A percentile compares a stretch with the other conserved stretches of the same genome.
Conservation (phyloP, 257 asterid species). For the Nicotiana undulata region DNA sequence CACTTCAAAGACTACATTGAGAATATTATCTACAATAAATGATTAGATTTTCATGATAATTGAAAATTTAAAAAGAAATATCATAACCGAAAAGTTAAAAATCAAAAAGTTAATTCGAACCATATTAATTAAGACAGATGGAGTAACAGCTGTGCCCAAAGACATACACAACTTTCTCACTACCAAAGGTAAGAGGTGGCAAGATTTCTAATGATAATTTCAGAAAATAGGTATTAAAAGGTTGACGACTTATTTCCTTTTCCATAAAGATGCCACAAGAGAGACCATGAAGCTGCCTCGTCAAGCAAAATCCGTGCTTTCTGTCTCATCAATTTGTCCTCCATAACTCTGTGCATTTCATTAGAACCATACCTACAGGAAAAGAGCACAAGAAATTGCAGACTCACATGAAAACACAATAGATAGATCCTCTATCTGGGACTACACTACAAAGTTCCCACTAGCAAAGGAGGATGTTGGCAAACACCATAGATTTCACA, state of each 20-base stretch:
- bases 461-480: background rate
- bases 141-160: background rate
- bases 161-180: background rate
- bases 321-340: conserved; percentile 91
- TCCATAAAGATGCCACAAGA: conserved; percentile 89
- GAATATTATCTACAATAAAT: background rate
- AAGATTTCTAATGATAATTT: background rate
- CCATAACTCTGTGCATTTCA: conserved; percentile 71
- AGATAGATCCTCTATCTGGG: background rate
- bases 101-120: background rate
- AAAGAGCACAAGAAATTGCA: conserved; percentile 3
- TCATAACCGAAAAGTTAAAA: background rate
- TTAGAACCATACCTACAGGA: conserved; percentile 71
- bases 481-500: background rate
- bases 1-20: background rate
- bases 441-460: background rate
- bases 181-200: background rate
- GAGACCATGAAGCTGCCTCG: conserved; percentile 99
- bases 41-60: background rate
- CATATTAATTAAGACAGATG: background rate
- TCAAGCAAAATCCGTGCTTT: conserved; percentile 78
- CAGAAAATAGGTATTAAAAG: background rate
- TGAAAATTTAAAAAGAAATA: background rate
- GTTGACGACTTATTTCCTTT: conserved; percentile 48
- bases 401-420: background rate